Base-by-base conservation (phyloP, 345 rosid genomes). In the Citrus medica region DNA sequence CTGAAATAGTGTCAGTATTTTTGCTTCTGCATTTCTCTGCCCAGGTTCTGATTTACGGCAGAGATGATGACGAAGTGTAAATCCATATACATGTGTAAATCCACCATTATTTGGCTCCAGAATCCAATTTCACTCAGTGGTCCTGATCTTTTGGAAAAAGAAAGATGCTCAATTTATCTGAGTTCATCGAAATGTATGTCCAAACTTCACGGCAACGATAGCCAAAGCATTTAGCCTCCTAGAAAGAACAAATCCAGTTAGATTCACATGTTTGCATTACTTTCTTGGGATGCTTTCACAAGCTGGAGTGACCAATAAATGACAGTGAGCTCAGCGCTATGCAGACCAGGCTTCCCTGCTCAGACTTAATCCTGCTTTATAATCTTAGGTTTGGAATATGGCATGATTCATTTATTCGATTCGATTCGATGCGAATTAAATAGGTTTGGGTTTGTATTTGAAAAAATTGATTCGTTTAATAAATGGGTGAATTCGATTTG, bases 1-100 rank as follows among this genome's bases (percentile, higher is more conserved):
- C 37, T 76, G 73, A 64, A 63, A 59, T 67, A 14, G 71, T 78
- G 86, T 81, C 86, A 78, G 84, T 73, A 40, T 76, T 40, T 64
- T 73, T 64, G 60, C 65, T 58, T 71, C 81, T 79, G 84, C 42
- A 56, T 72, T 70, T 75, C 69, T 59, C 83, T 79, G 83, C 75
- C 63, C 81, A 81, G 86, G 84, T 83, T 65, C 69, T 73, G 78
- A 28, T n/a, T 24, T 24, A 9, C 40, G 80, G 60, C 78, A 71
- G 65, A 63, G 59, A 64, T 67, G 64, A 77, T 74, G 28, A 69
- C 37, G 77, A 65, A 55, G 4, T 32, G 62, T 56, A 67, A 67
- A 67, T 58, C 56, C 63, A 8, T 5, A 19, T 61, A 42, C 24
- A 63, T 9, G 28, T 42, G 40, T 42, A 16, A 75, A 63, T 75